Conservation (phyloP, 2,329 filamentous ascomycete genomes). For the Metarhizium robertsii region DNA sequence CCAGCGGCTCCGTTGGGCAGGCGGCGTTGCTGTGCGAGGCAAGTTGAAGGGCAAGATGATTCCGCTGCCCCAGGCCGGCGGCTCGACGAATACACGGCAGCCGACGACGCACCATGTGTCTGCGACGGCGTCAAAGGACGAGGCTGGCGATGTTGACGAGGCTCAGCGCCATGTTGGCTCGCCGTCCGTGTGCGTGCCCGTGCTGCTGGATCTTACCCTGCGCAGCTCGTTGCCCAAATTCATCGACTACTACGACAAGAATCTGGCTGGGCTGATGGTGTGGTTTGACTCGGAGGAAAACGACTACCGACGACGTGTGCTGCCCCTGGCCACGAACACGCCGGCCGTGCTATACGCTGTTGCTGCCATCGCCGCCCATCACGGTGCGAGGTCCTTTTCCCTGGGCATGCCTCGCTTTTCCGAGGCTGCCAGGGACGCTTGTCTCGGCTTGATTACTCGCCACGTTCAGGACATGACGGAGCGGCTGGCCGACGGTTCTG, state of each 20-base stretch:
- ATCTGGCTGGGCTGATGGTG: slow-evolving; percentile 21
- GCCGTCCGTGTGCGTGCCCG: not conserved
- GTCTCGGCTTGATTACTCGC: slow-evolving; percentile 14
- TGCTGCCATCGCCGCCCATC: slow-evolving; percentile 19
- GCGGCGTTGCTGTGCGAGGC: slow-evolving; percentile 18
- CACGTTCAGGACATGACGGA: slow-evolving; percentile 16
- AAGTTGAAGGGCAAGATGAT: slow-evolving; percentile 13
- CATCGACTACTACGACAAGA: slow-evolving; percentile 20
- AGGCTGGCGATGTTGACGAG: not conserved
- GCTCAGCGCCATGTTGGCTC: not conserved
- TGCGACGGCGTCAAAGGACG: not conserved
- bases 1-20: slow-evolving; percentile 17
- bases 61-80: slow-evolving; percentile 6
- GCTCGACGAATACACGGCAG: not conserved
- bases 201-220: slow-evolving; percentile 9
- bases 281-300: slow-evolving; percentile 22
- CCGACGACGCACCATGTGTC: not conserved
- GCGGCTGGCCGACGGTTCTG: slow-evolving; percentile 12
- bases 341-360: slow-evolving; percentile 20
- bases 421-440: slow-evolving; percentile 18
- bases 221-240: slow-evolving; percentile 13
- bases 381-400: slow-evolving; percentile 14
- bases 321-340: slow-evolving; percentile 15
- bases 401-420: slow-evolving; percentile 14
- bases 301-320: slow-evolving; percentile 17